phyloP scores from a whole-genome alignment of 1,284 basidiomycete species.

The Hymenochaete sp. region DNA sequence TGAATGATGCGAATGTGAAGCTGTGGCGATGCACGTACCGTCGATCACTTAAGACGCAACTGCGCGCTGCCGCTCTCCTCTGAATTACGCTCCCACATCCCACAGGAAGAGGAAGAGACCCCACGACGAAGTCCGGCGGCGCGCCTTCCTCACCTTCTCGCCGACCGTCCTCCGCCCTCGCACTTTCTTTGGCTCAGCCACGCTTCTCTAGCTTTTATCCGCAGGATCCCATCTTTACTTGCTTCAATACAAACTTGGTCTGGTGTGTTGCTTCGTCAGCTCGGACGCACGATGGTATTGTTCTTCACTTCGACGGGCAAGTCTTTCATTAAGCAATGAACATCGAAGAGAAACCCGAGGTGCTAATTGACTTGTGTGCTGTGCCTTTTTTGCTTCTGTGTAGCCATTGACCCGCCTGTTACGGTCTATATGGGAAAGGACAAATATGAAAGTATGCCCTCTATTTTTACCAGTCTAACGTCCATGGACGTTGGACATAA shows the following conservation, averaged over 20 bases:
- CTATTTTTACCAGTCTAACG: conserved; percentile 7
- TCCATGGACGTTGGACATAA: no score
- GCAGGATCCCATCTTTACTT: background rate
- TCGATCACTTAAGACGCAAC: no score
- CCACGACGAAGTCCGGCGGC: no score
- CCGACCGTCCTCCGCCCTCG: no score
- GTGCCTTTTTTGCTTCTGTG: no score
- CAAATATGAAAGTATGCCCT: conserved; percentile 82
- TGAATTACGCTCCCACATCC: no score
- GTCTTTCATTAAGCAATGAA: background rate
- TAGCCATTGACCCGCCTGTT: conserved; percentile 38
- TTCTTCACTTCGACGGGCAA: conserved; percentile 61
- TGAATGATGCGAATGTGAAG: no score
- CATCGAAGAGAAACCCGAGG: background rate
- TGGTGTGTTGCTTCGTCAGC: background rate
- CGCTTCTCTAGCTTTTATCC: background rate
- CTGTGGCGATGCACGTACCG: no score
- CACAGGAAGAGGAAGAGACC: no score
- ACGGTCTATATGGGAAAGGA: conserved; percentile 92
- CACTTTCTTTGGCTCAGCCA: no score
- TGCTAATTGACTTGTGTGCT: background rate
- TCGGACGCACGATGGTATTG: conserved; percentile 43
- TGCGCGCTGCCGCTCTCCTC: no score
- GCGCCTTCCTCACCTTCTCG: no score
- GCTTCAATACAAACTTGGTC: background rate